phyloP scores from a whole-genome alignment of 345 rosid genomes.

The Orychophragmus violaceus region DNA sequence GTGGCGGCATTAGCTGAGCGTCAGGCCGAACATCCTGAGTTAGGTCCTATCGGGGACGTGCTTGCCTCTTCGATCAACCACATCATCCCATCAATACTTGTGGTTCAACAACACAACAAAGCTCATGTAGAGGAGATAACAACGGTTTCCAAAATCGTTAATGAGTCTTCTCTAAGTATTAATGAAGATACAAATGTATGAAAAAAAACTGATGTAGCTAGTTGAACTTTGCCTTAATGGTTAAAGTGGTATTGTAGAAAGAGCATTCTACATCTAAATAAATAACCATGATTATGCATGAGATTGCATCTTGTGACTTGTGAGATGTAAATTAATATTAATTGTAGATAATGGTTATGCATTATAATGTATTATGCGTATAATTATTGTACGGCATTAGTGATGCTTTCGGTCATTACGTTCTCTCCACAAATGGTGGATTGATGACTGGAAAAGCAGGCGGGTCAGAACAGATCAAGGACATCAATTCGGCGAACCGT shows the following conservation, averaged over 20 bases:
- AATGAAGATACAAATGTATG: slow-evolving; percentile 23
- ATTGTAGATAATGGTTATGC: not conserved
- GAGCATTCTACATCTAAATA: not conserved
- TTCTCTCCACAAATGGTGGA: too few relatives aligned
- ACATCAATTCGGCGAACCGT: too few relatives aligned
- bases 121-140: slow-evolving; percentile 43
- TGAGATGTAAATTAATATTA: not conserved
- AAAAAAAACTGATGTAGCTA: not conserved
- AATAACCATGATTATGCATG: not conserved
- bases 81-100: slow-evolving; percentile 32
- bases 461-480: too few relatives aligned
- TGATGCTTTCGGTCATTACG: too few relatives aligned
- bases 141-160: slow-evolving; percentile 29
- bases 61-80: slow-evolving; percentile 36
- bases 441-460: too few relatives aligned
- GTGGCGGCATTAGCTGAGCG: slow-evolving; percentile 49
- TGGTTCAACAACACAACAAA: slow-evolving; percentile 48
- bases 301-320: not conserved
- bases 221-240: not conserved
- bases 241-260: not conserved
- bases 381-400: not conserved
- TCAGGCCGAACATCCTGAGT: slow-evolving; percentile 33
- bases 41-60: slow-evolving; percentile 43
- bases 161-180: slow-evolving; percentile 16
- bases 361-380: not conserved